Evolutionary conservation across 306 rosid genomes (phyloP).

Genomic region (Cercis canadensis): DNA sequence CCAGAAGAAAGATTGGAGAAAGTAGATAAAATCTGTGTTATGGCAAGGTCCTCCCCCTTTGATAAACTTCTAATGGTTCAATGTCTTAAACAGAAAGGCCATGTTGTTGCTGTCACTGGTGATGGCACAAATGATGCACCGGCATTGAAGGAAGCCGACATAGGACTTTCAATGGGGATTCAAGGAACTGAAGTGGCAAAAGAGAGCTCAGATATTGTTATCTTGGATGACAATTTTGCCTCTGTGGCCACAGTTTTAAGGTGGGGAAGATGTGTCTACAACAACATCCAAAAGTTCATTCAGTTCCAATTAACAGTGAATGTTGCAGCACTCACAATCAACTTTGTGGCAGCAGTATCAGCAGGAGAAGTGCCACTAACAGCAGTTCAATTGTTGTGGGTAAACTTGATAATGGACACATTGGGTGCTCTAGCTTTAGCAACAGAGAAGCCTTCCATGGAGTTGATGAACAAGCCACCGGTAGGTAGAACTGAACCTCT

Average conservation of each 20-base stretch:
- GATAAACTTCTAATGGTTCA: conserved; percentile 38
- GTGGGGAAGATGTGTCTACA: conserved; percentile 41
- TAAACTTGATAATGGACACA: conserved; percentile 37
- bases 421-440: conserved; percentile 39
- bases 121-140: conserved; percentile 45
- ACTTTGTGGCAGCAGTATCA: conserved; percentile 23
- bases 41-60: conserved; percentile 37
- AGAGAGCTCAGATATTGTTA: conserved; percentile 42
- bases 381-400: conserved; percentile 37
- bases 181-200: conserved; percentile 43
- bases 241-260: conserved; percentile 26
- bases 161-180: conserved; percentile 44
- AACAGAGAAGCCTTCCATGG: conserved; percentile 33
- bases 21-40: conserved; percentile 34
- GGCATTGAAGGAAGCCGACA: conserved; percentile 35
- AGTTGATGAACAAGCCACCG: conserved; percentile 16
- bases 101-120: conserved; percentile 41
- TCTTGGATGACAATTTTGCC: conserved; percentile 42
- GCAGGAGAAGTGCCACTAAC: conserved; percentile 33
- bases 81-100: conserved; percentile 35
- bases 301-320: conserved; percentile 34
- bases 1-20: conserved; percentile 25
- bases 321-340: conserved; percentile 37
- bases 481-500: conserved; percentile 24
- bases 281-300: conserved; percentile 38